Evolutionary conservation across 148 eudicot species (phyloP).

Genomic region (Nepenthes mirabilis): DNA sequence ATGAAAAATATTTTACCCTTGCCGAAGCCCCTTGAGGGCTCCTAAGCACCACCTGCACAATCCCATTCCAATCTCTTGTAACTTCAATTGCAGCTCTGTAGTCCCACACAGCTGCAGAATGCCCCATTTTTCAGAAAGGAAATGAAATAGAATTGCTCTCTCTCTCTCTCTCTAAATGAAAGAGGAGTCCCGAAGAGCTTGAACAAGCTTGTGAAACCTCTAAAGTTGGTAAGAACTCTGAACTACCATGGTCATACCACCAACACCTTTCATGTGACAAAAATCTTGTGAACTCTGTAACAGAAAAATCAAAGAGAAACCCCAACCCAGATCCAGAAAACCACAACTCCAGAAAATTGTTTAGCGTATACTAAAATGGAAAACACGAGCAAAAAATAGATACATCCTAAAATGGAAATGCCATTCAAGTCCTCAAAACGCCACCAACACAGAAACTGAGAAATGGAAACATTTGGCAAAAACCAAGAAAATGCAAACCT

Average conservation of each 20-base stretch:
- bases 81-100: constrained; percentile 41
- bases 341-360: too few relatives aligned
- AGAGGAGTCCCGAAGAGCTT: constrained; percentile 1
- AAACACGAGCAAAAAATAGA: background rate
- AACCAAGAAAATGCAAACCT: constrained; percentile 9
- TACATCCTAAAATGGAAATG: background rate
- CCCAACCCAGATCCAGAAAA: constrained; percentile 5
- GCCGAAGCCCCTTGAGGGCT: constrained; percentile 71
- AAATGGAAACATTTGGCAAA: constrained; percentile 23
- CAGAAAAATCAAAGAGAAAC: constrained; percentile 12
- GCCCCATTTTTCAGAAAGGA: constrained; percentile 46
- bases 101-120: constrained; percentile 70
- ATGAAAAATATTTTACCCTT: constrained; percentile 25
- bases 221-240: constrained; percentile 5
- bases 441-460: constrained; percentile 9
- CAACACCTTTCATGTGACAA: constrained; percentile 30
- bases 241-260: background rate
- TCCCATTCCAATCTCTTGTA: constrained; percentile 64
- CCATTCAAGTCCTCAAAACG: constrained; percentile 1
- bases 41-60: constrained; percentile 53
- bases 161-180: background rate
- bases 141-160: background rate
- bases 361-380: too few relatives aligned
- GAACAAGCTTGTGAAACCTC: background rate
- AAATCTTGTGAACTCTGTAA: constrained; percentile 19